Evolutionary conservation across 768 basidiomycete genomes (phyloP).

Genomic region (Xerocomellus amylosporus): DNA sequence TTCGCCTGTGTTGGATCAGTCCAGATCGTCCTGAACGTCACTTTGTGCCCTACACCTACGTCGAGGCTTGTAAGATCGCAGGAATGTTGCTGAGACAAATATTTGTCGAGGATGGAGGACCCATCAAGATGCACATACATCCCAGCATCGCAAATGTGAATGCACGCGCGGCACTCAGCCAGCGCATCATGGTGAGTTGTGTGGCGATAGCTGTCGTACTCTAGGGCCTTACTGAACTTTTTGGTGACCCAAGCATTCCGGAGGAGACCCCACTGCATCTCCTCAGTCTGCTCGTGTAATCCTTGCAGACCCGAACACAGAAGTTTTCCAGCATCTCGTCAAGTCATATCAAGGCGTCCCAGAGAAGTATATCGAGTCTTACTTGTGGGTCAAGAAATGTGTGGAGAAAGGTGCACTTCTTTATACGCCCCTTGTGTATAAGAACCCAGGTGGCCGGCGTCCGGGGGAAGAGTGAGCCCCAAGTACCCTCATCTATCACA

Average conservation of each 20-base stretch:
- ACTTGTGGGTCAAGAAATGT: slow-evolving; percentile 82
- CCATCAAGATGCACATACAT: slow-evolving; percentile 79
- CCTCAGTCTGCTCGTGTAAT: slow-evolving; percentile 72
- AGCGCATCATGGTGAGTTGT: slow-evolving; percentile 62
- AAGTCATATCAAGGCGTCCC: slow-evolving; percentile 67
- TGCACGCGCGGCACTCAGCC: slow-evolving; percentile 60
- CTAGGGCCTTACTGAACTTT: neutral
- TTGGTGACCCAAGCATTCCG: slow-evolving; percentile 59
- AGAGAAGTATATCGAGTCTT: slow-evolving; percentile 76
- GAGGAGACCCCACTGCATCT: slow-evolving; percentile 71
- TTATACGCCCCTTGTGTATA: slow-evolving; percentile 76
- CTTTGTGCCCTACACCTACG: slow-evolving; percentile 79
- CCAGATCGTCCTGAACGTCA: slow-evolving; percentile 68
- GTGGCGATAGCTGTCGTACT: slow-evolving; percentile 1
- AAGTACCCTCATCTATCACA: neutral
- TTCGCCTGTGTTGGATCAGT: slow-evolving; percentile 70
- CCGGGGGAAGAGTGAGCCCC: slow-evolving; percentile 73
- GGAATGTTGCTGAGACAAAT: slow-evolving; percentile 74
- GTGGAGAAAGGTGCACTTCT: slow-evolving; percentile 62
- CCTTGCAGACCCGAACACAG: slow-evolving; percentile 76
- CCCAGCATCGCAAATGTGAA: slow-evolving; percentile 77
- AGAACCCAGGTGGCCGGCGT: slow-evolving; percentile 78
- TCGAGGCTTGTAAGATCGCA: slow-evolving; percentile 81
- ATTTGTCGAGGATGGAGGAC: slow-evolving; percentile 60
- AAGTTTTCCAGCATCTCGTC: slow-evolving; percentile 70